Conservation (phyloP, 192 early-diverging fungal species). For the Obelidium mucronatum region DNA sequence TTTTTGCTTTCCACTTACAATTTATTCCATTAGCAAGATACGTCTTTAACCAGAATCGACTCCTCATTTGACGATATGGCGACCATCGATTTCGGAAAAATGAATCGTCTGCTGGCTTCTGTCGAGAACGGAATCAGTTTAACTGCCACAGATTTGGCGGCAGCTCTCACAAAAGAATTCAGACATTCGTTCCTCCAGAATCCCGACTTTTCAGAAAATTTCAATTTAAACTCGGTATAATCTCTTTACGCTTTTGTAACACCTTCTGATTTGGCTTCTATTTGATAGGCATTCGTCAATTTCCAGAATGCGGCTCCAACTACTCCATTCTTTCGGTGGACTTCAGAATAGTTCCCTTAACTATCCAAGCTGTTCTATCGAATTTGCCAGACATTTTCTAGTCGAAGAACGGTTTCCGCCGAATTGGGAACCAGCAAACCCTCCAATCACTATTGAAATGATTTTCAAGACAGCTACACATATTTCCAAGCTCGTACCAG, state of each 20-base stretch:
- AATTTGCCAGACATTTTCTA: background rate
- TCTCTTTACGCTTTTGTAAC: too few relatives aligned
- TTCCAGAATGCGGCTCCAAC: background rate
- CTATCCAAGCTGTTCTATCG: background rate
- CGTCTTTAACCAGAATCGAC: constrained; percentile 1
- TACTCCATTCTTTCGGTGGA: background rate
- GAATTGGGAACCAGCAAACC: background rate
- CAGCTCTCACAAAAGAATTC: background rate
- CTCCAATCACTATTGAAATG: too few relatives aligned
- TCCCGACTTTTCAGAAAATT: background rate
- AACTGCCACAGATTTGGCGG: background rate
- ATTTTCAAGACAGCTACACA: too few relatives aligned
- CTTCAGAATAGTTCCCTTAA: background rate
- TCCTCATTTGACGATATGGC: background rate
- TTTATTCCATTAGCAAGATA: background rate
- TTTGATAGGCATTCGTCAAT: background rate
- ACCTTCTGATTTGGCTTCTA: too few relatives aligned
- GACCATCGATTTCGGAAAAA: background rate
- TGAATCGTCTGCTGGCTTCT: background rate
- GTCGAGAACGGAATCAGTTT: background rate
- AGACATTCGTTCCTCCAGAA: background rate
- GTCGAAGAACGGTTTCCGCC: background rate
- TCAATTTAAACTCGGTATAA: too few relatives aligned
- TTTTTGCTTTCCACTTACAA: background rate
- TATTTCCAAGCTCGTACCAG: too few relatives aligned